Evolutionary conservation across 345 rosid genomes (phyloP).

Genomic region (Euclidium syriacum): DNA sequence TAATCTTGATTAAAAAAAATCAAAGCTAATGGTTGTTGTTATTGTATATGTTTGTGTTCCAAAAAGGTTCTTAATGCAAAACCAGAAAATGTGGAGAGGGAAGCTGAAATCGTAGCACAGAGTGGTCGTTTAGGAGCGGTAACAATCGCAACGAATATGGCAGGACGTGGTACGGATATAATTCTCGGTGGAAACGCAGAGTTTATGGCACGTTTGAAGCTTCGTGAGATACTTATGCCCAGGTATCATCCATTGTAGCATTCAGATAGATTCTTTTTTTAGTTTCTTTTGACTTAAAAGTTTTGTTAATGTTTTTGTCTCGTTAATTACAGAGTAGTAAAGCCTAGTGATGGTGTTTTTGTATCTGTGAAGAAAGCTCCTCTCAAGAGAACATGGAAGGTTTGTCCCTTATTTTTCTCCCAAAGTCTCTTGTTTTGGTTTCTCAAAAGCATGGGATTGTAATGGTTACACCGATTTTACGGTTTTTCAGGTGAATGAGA

Average conservation of each 20-base stretch:
- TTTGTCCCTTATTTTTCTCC: slow-evolving; percentile 32
- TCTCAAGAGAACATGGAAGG: slow-evolving; percentile 95
- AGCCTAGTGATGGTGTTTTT: slow-evolving; percentile 68
- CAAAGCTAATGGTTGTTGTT: too few species aligned
- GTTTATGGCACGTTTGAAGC: slow-evolving; percentile 96
- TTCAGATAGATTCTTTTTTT: slow-evolving; percentile 1
- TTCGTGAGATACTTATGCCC: slow-evolving; percentile 97
- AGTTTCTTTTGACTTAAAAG: slow-evolving; percentile 3
- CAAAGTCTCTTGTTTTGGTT: slow-evolving; percentile 5
- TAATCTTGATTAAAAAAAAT: neutral
- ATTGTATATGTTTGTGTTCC: slow-evolving; percentile 21
- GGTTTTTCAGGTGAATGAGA: slow-evolving; percentile 76
- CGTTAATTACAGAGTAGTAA: slow-evolving; percentile 63
- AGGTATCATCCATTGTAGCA: slow-evolving; percentile 45
- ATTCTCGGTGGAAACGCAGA: slow-evolving; percentile 98
- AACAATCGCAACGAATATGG: slow-evolving; percentile 98
- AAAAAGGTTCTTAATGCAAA: slow-evolving; percentile 94
- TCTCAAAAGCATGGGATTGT: neutral
- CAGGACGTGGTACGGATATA: slow-evolving; percentile 98
- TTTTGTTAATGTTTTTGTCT: slow-evolving; percentile 9
- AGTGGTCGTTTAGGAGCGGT: slow-evolving; percentile 98
- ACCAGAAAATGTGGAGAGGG: slow-evolving; percentile 99
- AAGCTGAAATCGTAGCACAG: slow-evolving; percentile 99
- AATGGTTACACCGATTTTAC: neutral
- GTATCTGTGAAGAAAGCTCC: slow-evolving; percentile 84